A percentile compares a stretch with the other conserved stretches of the same genome.
Evolutionary conservation across 495 filamentous ascomycete genomes (phyloP).

Genomic region (Xylaria sp.): DNA sequence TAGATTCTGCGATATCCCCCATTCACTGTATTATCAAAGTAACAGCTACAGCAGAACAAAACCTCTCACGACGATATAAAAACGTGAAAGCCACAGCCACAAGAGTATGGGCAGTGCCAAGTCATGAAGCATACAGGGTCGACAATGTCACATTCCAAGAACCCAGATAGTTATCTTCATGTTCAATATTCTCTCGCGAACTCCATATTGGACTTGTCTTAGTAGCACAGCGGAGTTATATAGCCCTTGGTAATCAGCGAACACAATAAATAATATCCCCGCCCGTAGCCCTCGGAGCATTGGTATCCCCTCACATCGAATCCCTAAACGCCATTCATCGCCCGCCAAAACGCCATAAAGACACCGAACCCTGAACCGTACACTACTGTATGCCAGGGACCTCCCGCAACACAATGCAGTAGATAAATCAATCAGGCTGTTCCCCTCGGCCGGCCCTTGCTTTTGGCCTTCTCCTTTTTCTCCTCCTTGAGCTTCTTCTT

Average conservation of each 20-base stretch:
- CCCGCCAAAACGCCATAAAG: conserved; percentile 4
- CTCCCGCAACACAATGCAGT: neutral
- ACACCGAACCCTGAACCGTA: neutral
- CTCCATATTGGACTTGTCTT: neutral
- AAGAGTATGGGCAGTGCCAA: neutral
- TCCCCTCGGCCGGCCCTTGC: conserved; percentile 79
- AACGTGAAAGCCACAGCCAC: neutral
- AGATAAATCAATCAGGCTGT: conserved; percentile 32
- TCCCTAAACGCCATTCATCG: conserved; percentile 2
- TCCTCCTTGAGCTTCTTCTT: conserved; percentile 95
- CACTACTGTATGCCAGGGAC: neutral
- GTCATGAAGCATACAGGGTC: neutral
- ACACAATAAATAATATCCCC: neutral
- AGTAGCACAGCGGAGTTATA: neutral
- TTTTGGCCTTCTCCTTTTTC: conserved; percentile 89
- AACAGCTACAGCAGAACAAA: neutral
- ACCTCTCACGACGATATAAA: neutral
- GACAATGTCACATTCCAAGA: neutral
- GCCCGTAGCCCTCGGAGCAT: neutral
- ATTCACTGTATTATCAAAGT: neutral
- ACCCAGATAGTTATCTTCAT: neutral
- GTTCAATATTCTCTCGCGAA: neutral
- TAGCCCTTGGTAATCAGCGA: neutral
- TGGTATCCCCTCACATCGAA: conserved; percentile 10
- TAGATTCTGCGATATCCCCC: neutral